These are phyloP conservation scores for Lentinula raphanica DNA, from an alignment of 768 basidiomycete species.

Conservation along the genomic window DNA sequence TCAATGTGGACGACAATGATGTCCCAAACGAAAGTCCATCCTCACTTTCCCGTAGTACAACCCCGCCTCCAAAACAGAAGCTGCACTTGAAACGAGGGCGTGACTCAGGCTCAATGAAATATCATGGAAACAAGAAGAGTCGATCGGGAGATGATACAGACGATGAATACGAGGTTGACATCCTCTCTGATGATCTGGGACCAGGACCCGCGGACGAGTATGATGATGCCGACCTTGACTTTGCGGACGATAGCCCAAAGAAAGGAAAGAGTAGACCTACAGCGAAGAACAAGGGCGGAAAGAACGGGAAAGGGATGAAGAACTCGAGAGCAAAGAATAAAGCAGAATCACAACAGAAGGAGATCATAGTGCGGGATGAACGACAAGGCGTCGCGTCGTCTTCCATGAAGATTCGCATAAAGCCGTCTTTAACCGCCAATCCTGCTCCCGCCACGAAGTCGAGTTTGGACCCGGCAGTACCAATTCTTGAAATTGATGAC, in stretches of 20 bases:
- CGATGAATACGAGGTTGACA: conserved; percentile 8
- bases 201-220: conserved; percentile 24
- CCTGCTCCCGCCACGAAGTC: background rate
- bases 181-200: conserved; percentile 8
- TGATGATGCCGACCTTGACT: conserved; percentile 23
- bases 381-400: conserved; percentile 21
- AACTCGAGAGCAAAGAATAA: conserved; percentile 21
- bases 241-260: conserved; percentile 18
- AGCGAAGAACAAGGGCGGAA: conserved; percentile 23
- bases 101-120: background rate
- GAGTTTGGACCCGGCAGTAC: conserved; percentile 6
- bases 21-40: background rate
- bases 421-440: background rate
- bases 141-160: conserved; percentile 12
- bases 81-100: background rate
- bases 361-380: conserved; percentile 37
- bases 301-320: conserved; percentile 16
- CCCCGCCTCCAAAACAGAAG: background rate
- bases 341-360: conserved; percentile 27
- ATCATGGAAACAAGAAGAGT: background rate
- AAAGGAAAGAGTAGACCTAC: conserved; percentile 12
- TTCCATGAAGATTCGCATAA: background rate
- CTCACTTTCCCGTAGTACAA: background rate
- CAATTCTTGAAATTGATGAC: conserved; percentile 8
- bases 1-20: background rate